Evolutionary conservation across 768 basidiomycete genomes (phyloP).

Genomic region (Mycena haematopus): DNA sequence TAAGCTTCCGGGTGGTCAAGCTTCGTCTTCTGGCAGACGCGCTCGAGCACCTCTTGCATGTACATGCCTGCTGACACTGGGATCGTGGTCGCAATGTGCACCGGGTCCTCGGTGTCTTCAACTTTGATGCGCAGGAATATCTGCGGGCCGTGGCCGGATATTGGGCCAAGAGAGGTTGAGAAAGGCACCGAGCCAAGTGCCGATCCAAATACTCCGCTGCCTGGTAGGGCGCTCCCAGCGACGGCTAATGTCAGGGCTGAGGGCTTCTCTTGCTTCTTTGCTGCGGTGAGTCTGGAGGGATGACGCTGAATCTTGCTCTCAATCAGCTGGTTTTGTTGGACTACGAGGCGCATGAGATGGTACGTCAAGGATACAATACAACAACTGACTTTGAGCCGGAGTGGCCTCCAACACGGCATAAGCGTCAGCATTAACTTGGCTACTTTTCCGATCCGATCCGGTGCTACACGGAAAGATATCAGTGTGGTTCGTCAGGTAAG

Average conservation of each 20-base stretch:
- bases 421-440: conserved; percentile 89
- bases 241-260: conserved; percentile 49
- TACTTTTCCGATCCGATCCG: conserved; percentile 86
- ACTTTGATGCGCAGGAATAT: conserved; percentile 85
- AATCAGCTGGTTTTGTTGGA: conserved; percentile 79
- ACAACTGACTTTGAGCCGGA: conserved; percentile 61
- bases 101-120: conserved; percentile 79
- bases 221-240: conserved; percentile 40
- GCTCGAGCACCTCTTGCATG: conserved; percentile 93
- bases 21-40: conserved; percentile 75
- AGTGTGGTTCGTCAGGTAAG: conserved; percentile 1
- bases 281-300: conserved; percentile 71
- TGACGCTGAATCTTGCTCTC: conserved; percentile 84
- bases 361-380: conserved; percentile 7
- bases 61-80: conserved; percentile 96
- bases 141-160: conserved; percentile 76
- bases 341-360: conserved; percentile 38
- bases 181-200: conserved; percentile 53
- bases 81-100: conserved; percentile 89
- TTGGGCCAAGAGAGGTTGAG: conserved; percentile 74
- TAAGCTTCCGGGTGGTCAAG: conserved; percentile 78
- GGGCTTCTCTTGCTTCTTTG: conserved; percentile 62
- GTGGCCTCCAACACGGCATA: conserved; percentile 88
- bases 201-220: conserved; percentile 56
- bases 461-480: conserved; percentile 60